These are phyloP conservation scores for Pseudocohnilembus persalinus DNA, from an alignment of 169 alveolate genomes.

Conservation along the genomic window DNA sequence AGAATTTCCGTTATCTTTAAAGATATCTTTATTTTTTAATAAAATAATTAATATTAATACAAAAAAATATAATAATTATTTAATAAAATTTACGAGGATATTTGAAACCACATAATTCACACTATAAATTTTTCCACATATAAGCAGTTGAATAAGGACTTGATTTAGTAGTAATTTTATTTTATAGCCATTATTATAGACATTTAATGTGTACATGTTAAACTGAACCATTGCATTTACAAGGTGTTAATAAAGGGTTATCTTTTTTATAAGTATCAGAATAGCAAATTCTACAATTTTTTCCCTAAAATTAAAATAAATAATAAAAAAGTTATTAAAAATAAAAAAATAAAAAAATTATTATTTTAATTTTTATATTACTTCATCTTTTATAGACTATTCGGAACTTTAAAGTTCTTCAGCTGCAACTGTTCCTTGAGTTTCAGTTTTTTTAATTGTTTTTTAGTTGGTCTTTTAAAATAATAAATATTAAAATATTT, in stretches of 20 bases:
- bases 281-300: constrained; percentile 25
- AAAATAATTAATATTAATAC: constrained; percentile 3
- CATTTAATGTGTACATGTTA: constrained; percentile 62
- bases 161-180: constrained; percentile 20
- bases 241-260: constrained; percentile 69
- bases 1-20: constrained; percentile 19
- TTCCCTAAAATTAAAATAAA: constrained; percentile 17
- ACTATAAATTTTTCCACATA: constrained; percentile 44
- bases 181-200: constrained; percentile 74
- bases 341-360: no score
- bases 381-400: not conserved
- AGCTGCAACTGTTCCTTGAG: not conserved
- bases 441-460: not conserved
- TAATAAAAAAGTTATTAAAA: constrained; percentile 15
- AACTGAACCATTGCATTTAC: constrained; percentile 53
- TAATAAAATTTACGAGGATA: constrained; percentile 14
- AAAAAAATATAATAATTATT: constrained; percentile 13
- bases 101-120: constrained; percentile 43
- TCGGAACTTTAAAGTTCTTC: not conserved
- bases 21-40: constrained; percentile 5
- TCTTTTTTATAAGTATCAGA: constrained; percentile 32
- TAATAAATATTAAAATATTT: no score
- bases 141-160: constrained; percentile 27
- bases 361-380: not conserved
- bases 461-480: not conserved